Evolutionary conservation across 345 rosid species (phyloP).

Genomic region (Camelina sativa): DNA sequence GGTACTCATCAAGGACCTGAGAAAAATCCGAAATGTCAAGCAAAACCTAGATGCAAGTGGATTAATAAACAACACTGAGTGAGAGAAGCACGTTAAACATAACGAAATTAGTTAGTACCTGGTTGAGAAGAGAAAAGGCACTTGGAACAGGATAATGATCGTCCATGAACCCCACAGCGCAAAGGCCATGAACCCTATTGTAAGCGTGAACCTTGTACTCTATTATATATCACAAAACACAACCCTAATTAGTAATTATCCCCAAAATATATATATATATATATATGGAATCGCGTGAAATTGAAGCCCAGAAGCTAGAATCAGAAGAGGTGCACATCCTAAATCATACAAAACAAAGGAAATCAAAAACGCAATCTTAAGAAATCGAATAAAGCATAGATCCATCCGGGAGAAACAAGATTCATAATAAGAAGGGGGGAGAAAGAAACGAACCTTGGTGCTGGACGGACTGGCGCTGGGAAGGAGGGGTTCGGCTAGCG

Average conservation of each 20-base stretch:
- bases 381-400: slow-evolving; percentile 21
- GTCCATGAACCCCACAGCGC: slow-evolving; percentile 64
- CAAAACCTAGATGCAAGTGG: neutral
- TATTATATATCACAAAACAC: slow-evolving; percentile 19
- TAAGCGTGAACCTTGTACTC: slow-evolving; percentile 96
- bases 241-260: slow-evolving; percentile 39
- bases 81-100: too few species aligned
- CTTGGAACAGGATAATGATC: too few species aligned
- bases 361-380: slow-evolving; percentile 14
- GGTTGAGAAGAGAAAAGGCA: too few species aligned
- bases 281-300: slow-evolving; percentile 23
- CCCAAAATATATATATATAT: too few species aligned
- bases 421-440: too few species aligned
- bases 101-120: too few species aligned
- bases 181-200: slow-evolving; percentile 87
- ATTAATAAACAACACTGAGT: too few species aligned
- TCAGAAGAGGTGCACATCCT: neutral
- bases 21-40: slow-evolving; percentile 13
- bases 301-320: neutral
- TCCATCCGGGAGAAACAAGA: neutral
- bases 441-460: slow-evolving; percentile 66
- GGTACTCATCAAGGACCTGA: slow-evolving; percentile 92
- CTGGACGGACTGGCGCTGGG: slow-evolving; percentile 91
- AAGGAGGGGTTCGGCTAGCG: slow-evolving; percentile 82
- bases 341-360: neutral